These are phyloP conservation scores for Candida ovalis DNA, from an alignment of 805 yeast species.

Conservation along the genomic window DNA sequence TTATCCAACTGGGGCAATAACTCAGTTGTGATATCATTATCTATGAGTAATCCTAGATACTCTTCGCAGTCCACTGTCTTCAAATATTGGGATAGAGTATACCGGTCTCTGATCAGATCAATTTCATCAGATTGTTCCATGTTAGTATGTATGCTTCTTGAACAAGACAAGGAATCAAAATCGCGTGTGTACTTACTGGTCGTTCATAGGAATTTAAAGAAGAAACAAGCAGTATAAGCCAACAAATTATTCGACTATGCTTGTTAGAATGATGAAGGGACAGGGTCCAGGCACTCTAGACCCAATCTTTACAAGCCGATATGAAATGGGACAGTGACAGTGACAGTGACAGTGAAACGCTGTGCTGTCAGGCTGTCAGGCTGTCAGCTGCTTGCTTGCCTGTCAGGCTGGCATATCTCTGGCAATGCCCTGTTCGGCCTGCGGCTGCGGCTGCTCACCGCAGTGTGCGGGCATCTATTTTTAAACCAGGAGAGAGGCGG, in stretches of 20 bases:
- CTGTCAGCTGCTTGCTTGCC: no score
- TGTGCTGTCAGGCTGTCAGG: no score
- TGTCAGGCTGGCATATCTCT: no score
- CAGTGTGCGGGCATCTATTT: no score
- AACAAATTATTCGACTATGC: neutral
- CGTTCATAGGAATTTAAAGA: neutral
- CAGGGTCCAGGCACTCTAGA: no score
- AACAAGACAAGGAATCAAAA: neutral
- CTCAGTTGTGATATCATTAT: slow-evolving; percentile 54
- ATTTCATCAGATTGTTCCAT: neutral
- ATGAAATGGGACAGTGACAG: no score
- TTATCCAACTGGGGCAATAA: slow-evolving; percentile 59
- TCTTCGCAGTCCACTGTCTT: slow-evolving; percentile 25
- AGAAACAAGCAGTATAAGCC: no score
- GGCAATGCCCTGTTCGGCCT: no score
- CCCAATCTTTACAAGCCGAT: no score
- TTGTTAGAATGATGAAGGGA: neutral
- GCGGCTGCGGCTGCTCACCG: no score
- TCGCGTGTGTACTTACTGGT: neutral
- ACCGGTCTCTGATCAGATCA: slow-evolving; percentile 10
- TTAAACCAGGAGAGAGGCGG: no score
- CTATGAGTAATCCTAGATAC: slow-evolving; percentile 27
- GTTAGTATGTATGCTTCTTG: neutral
- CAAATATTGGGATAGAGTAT: slow-evolving; percentile 18
- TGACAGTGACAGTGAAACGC: no score